phyloP scores from a whole-genome alignment of 2,329 filamentous ascomycete genomes.

The Penicillium sp. region DNA sequence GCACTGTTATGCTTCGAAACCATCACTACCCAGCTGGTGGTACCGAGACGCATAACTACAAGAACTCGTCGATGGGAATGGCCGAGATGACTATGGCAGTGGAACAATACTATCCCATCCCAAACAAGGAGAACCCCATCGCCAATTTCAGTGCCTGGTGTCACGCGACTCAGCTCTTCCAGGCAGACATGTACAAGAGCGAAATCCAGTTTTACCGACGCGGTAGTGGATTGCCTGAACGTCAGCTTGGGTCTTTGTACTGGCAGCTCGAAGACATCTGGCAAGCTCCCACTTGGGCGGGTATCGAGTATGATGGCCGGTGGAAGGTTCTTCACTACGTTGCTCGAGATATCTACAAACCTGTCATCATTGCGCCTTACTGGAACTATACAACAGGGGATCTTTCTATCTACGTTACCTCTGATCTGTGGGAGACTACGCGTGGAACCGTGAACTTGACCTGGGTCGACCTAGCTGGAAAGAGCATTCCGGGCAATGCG shows the following conservation, averaged over 20 bases:
- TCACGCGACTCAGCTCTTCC: conserved; percentile 64
- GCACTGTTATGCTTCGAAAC: conserved; percentile 57
- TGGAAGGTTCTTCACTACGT: conserved; percentile 65
- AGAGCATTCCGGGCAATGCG: conserved; percentile 38
- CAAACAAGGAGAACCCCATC: conserved; percentile 53
- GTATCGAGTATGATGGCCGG: conserved; percentile 62
- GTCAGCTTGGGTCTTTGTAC: conserved; percentile 62
- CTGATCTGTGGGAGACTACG: conserved; percentile 57
- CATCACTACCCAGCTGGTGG: conserved; percentile 59
- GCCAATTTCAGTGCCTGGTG: conserved; percentile 65
- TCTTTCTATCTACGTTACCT: conserved; percentile 57
- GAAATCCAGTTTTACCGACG: conserved; percentile 64
- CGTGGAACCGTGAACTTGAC: conserved; percentile 49
- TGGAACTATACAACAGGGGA: conserved; percentile 53
- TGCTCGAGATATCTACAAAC: conserved; percentile 58
- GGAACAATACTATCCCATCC: conserved; percentile 58
- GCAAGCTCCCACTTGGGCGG: conserved; percentile 65
- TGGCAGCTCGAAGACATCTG: conserved; percentile 68
- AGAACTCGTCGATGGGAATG: conserved; percentile 37
- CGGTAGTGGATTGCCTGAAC: conserved; percentile 58
- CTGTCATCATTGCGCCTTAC: conserved; percentile 61
- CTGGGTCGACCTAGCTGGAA: conserved; percentile 56
- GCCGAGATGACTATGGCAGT: conserved; percentile 61
- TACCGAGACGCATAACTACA: conserved; percentile 49
- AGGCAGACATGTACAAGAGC: conserved; percentile 62